Evolutionary conservation across 805 yeast genomes (phyloP), one percentile per base, ranked within the genome.

Genomic region (Saccharomyces mikatae): DNA sequence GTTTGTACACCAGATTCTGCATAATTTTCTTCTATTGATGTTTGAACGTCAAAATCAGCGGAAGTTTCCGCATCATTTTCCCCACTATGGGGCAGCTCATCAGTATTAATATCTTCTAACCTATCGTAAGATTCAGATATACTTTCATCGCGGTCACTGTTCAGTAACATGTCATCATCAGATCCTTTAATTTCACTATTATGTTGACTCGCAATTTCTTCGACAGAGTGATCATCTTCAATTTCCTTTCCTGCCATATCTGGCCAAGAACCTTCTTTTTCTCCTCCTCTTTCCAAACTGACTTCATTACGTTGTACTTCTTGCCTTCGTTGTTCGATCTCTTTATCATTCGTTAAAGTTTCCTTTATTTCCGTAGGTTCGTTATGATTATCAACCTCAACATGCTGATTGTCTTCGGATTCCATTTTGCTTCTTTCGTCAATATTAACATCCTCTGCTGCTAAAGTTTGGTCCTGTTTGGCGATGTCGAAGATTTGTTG

Each of bases 81-180:
- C 47, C 59, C 64, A 36, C 44, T 11, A 17, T 17, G 44, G 10
- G 44, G 44, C 22, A 62, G 41, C 41, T 62, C 67, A 17, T 55
- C 62, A 11, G 53, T 53, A 8, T 57, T 53, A 27, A 61, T 54
- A 49, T 62, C 67, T 21, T 59, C 60, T 14, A 63, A 41, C 3
- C 60, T 60, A 47, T 62, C 67, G 46, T 57, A 62, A 2, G 66
- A 61, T 44, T 64, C 57, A 5, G 48, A 46, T 6, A 26, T 28
- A 46, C 29, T 30, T 49, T 49, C 61, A 29, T 58, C 61, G 28
- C 52, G 26, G 28, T 51, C 55, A 22, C 44, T 26, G 0, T 6
- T 27, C 17, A n/a, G 22, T 3, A 47, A 13, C 36, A 14, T 27
- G 24, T 50, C 52, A 17, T 24, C 47, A n/a, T 36, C 51, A 2